Percentiles rank a stretch among this genome's conserved stretches.
Evolutionary conservation across 163 green algal genomes (phyloP).

Genomic region (Scenedesmus sp.): DNA sequence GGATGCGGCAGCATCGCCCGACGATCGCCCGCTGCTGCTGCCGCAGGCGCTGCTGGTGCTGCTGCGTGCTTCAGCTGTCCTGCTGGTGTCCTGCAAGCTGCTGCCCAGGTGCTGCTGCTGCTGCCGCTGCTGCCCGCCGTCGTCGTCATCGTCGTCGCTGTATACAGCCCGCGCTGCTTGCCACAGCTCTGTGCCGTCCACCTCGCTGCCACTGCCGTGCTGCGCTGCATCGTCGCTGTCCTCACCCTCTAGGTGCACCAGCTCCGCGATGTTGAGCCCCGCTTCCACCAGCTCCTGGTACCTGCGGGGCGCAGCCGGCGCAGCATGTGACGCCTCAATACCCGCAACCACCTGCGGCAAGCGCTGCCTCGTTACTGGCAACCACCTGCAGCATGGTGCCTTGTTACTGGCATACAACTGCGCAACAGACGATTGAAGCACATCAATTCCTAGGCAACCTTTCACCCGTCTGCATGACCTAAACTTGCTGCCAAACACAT

Average conservation of each 20-base stretch:
- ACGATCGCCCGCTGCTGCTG: background rate
- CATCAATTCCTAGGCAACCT: too few species aligned
- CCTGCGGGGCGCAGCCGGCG: too few species aligned
- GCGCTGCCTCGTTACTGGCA: too few species aligned
- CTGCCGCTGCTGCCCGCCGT: too few species aligned
- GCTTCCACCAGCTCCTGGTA: conserved; percentile 53
- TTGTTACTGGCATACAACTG: too few species aligned
- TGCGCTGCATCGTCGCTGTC: conserved; percentile 8
- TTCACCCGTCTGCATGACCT: too few species aligned
- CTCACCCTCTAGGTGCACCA: conserved; percentile 57
- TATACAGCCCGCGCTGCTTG: background rate
- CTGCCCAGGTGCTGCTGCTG: background rate
- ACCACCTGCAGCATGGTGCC: background rate
- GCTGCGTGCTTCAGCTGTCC: background rate
- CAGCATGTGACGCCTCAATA: too few species aligned
- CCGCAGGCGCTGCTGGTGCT: background rate
- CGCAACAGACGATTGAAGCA: too few species aligned
- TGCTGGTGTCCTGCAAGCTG: background rate
- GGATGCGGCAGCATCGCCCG: background rate
- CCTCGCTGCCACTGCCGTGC: background rate
- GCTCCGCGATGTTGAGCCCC: conserved; percentile 68
- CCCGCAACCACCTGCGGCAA: too few species aligned
- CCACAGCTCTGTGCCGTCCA: conserved; percentile 34
- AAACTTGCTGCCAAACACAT: too few species aligned
- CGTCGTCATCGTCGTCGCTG: background rate